Evolutionary conservation across 257 asterid species (phyloP).

Genomic region (Nicotiana tomentosiformis): DNA sequence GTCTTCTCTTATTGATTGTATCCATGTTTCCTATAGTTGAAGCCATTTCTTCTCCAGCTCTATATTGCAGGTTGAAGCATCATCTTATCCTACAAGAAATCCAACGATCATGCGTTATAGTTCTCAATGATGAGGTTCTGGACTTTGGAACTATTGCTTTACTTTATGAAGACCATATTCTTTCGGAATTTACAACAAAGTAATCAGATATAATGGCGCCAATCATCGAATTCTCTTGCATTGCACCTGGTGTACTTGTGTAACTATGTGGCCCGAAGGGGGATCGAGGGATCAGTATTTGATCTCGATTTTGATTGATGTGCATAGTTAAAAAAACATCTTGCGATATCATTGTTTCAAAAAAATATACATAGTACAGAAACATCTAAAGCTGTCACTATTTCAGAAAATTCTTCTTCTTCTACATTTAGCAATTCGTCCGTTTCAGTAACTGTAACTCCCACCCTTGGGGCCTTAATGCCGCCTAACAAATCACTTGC

Average conservation of each 20-base stretch:
- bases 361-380: no score
- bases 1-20: background rate
- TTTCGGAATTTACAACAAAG: background rate
- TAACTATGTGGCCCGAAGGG: background rate
- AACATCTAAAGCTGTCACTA: background rate
- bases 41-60: background rate
- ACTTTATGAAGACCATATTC: background rate
- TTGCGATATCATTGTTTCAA: background rate
- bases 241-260: background rate
- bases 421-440: background rate
- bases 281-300: background rate
- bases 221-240: background rate
- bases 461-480: no score
- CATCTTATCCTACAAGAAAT: background rate
- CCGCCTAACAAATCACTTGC: no score
- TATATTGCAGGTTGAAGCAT: background rate
- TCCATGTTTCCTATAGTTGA: background rate
- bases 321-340: background rate
- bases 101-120: background rate
- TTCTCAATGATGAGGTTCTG: background rate
- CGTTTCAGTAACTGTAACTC: background rate
- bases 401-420: background rate
- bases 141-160: background rate
- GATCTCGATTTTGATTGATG: background rate
- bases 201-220: background rate